phyloP scores from a whole-genome alignment of 2,329 filamentous ascomycete genomes.

The Magnaporthiopsis rhizophila region DNA sequence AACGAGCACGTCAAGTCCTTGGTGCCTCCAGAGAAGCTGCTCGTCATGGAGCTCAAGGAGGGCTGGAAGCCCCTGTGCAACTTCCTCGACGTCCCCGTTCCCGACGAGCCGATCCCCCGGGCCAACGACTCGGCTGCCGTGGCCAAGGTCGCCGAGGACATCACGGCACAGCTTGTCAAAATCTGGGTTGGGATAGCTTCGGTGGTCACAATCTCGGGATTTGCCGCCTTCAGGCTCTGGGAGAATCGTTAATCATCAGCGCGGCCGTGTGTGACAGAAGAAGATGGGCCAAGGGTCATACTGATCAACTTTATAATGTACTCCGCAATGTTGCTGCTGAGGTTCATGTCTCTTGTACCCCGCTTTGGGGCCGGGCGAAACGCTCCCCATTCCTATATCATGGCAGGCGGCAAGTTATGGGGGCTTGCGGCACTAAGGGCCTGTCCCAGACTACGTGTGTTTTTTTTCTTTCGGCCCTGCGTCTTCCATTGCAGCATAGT shows the following conservation, averaged over 20 bases:
- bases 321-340: too few species aligned
- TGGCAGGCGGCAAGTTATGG: too few species aligned
- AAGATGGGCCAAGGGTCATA: too few species aligned
- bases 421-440: too few species aligned
- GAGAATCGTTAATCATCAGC: not conserved
- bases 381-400: too few species aligned
- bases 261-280: too few species aligned
- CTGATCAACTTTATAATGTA: too few species aligned
- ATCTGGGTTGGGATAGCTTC: not conserved
- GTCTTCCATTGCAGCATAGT: too few species aligned
- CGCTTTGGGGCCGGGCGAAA: too few species aligned
- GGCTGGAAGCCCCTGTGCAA: constrained; percentile 27
- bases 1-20: constrained; percentile 9
- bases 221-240: not conserved
- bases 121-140: constrained; percentile 19
- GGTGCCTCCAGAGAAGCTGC: constrained; percentile 18
- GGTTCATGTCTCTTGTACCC: too few species aligned
- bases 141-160: constrained; percentile 8
- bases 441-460: too few species aligned
- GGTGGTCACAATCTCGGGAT: not conserved
- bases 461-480: too few species aligned
- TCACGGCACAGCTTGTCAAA: constrained; percentile 3
- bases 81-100: constrained; percentile 21
- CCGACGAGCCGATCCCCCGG: constrained; percentile 20
- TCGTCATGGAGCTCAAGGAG: constrained; percentile 19